phyloP scores from a whole-genome alignment of 345 rosid genomes.

The Eucalyptus polyanthemos region DNA sequence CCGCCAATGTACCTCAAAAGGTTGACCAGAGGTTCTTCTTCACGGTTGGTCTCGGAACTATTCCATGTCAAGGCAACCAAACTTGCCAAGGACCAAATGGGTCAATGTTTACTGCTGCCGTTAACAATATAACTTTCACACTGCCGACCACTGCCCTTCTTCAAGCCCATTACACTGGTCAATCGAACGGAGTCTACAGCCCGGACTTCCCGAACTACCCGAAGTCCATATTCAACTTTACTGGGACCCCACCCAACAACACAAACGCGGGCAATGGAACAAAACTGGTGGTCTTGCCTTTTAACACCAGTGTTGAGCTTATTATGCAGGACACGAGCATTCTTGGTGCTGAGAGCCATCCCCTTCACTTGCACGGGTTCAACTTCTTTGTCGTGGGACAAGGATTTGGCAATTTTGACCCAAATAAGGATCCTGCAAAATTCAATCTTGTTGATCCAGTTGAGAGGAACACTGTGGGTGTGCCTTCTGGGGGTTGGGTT shows the following conservation, averaged over 20 bases:
- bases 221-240: slow-evolving; percentile 23
- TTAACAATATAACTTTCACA: slow-evolving; percentile 47
- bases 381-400: slow-evolving; percentile 63
- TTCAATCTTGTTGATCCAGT: slow-evolving; percentile 45
- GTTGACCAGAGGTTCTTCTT: slow-evolving; percentile 38
- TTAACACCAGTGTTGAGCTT: slow-evolving; percentile 46
- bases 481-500: slow-evolving; percentile 63
- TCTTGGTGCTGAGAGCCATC: slow-evolving; percentile 70
- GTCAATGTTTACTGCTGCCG: slow-evolving; percentile 50
- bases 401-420: slow-evolving; percentile 57
- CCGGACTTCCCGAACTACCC: slow-evolving; percentile 35
- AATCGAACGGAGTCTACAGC: slow-evolving; percentile 34
- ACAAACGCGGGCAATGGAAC: slow-evolving; percentile 51
- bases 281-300: slow-evolving; percentile 44
- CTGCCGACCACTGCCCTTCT: slow-evolving; percentile 57
- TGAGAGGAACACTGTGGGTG: slow-evolving; percentile 54
- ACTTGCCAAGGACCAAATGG: slow-evolving; percentile 67
- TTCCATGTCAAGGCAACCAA: slow-evolving; percentile 35
- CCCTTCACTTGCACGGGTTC: slow-evolving; percentile 63
- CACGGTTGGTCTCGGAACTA: slow-evolving; percentile 47
- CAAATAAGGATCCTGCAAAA: slow-evolving; percentile 35
- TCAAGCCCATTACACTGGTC: slow-evolving; percentile 40
- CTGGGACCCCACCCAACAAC: slow-evolving; percentile 48
- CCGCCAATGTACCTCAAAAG: slow-evolving; percentile 45
- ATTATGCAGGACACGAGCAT: slow-evolving; percentile 63